A percentile compares a stretch with the other conserved stretches of the same genome.
Evolutionary conservation across 352 stramenopile genomes (phyloP).

Genomic region (Phytophthora hibernalis): DNA sequence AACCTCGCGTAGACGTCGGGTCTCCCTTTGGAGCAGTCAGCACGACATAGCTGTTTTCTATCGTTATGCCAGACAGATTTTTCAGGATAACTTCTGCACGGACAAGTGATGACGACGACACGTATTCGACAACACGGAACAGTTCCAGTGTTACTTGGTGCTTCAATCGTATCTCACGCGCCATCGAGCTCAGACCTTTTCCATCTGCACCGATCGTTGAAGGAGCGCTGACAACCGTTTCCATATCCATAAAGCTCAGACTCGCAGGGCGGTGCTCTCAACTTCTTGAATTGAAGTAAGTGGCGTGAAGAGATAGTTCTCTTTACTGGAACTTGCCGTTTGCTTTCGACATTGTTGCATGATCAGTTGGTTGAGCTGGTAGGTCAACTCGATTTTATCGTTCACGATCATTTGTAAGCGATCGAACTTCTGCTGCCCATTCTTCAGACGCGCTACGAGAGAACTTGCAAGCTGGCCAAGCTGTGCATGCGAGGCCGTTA

Average conservation of each 20-base stretch:
- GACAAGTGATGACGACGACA: slow-evolving; percentile 44
- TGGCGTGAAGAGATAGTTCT: slow-evolving; percentile 2
- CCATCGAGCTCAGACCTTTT: neutral
- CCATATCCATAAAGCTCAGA: slow-evolving; percentile 25
- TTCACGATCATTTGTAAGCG: slow-evolving; percentile 47
- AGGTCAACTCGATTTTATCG: slow-evolving; percentile 50
- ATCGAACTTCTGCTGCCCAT: slow-evolving; percentile 43
- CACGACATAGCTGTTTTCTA: slow-evolving; percentile 41
- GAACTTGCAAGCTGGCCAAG: slow-evolving; percentile 55
- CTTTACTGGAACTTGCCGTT: neutral
- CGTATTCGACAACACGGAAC: slow-evolving; percentile 48
- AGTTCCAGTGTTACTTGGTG: slow-evolving; percentile 36
- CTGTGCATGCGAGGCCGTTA: slow-evolving; percentile 42
- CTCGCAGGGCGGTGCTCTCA: neutral
- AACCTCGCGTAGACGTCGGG: slow-evolving; percentile 13
- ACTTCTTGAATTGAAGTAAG: slow-evolving; percentile 9
- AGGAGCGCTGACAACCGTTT: slow-evolving; percentile 34
- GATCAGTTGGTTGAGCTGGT: slow-evolving; percentile 47
- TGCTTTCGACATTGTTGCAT: slow-evolving; percentile 31
- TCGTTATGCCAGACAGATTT: slow-evolving; percentile 26
- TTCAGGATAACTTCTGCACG: slow-evolving; percentile 39
- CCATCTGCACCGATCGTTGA: neutral
- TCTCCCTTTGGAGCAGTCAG: slow-evolving; percentile 19
- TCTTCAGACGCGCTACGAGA: slow-evolving; percentile 45
- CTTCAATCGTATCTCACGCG: slow-evolving; percentile 10